Evolutionary conservation across 2,329 filamentous ascomycete species (phyloP), one percentile per base, ranked within the genome.

Genomic region (Cercospora sp.): DNA sequence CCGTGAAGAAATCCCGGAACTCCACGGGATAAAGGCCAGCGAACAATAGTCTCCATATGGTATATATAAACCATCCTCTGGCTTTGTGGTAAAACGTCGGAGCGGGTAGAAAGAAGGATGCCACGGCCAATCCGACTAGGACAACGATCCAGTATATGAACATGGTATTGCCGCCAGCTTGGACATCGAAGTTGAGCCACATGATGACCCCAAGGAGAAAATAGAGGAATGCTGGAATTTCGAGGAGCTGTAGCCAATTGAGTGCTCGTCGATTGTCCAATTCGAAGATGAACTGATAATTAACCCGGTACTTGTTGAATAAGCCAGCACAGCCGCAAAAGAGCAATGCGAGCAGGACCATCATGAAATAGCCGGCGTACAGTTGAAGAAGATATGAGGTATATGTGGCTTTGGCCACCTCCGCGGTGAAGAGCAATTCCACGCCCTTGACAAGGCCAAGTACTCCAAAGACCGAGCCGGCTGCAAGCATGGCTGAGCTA

Each of bases 1-100:
- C 95, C 0, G 98, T 86, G 80, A 97, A 98, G 81, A 99, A 98
- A 80, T 99, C 95, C 67, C 94, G 88, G 78, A 98, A 99, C 78
- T 98, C 94, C 60, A 99, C 95, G 1, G 93, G 93, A 75, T 96
- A 97, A 20, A 96, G 78, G 3, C 94, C 94, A 13, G 94, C 92
- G 60, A 94, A 86, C 63, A 96, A 82, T 18, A 98, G 84, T 69
- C 95, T 91, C 87, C 91, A 96, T n/a, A 71, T 90, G n/a, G 93
- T 93, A 78, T 94, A 94, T 30, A 91, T 84, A 78, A 96, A 91
- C 94, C 95, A 99, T 72, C 85, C 87, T 45, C 95, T 87, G 74
- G 91, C 92, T 71, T 87, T 86, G 75, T 92, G 87, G 74, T 92
- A 94, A 42, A 97, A 80, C 0, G 92, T 79, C 0, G 87, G 91